Evolutionary conservation across 1,284 basidiomycete genomes (phyloP), one percentile per base, ranked within the genome.

Genomic region (Schizophyllum amplum): DNA sequence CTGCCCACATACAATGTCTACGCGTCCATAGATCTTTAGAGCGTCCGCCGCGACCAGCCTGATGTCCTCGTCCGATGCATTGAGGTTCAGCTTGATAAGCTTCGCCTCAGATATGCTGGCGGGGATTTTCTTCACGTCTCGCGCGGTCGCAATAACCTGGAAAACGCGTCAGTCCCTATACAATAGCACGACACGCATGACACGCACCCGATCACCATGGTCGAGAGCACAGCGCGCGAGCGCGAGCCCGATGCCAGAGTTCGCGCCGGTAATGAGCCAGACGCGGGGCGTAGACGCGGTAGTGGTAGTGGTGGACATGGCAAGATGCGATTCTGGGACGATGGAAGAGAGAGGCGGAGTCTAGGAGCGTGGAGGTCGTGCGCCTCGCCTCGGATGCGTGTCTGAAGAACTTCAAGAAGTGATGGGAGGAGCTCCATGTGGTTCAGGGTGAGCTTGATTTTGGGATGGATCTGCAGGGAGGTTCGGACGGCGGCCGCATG

Each of bases 251-350:
- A 70, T 58, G 26, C 69, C 68, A 1, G 68, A 68, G 57, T 65
- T 70, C 1, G 66, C 63, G n/a, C 69, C 69, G 24, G 68, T 68
- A 47, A 68, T 66, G 9, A 70, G 62, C 69, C 66, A 69, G 47
- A 68, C 59, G 33, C 33, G 33, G 7, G 33, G 33, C 13, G 33
- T 13, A 2, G 33, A 42, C 13, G 33, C 17, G 27, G 27, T 33
- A 17, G 33, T 42, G 33, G 33, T 42, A 13, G 27, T 33, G 33
- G 33, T 42, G 17, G 33, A 13, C 33, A 42, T 42, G 33, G 33
- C 17, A 17, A 42, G 7, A 17, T 9, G 4, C 13, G 7, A 42
- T 42, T 42, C 13, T 13, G 7, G 11, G 33, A 9, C 13, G 33
- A n/a, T n/a, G 33, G 33, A 42, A 42, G 33, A 42, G 4, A 9